Percentiles rank a stretch among this genome's conserved stretches.
Evolutionary conservation across 2,329 filamentous ascomycete species (phyloP).

Genomic region (Dactylonectria estremocensis): DNA sequence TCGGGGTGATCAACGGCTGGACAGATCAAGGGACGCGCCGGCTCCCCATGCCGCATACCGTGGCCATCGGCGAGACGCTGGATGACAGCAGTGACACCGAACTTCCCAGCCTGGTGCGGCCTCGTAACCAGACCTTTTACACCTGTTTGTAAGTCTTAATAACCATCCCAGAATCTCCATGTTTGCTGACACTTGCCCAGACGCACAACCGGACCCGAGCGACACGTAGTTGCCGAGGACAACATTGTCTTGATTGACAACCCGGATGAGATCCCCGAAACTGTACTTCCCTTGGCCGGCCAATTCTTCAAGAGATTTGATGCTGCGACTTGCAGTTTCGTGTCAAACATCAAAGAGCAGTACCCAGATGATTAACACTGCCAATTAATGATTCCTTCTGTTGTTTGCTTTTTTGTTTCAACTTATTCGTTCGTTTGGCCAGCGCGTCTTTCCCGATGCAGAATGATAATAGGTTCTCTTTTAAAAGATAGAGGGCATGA

Average conservation of each 20-base stretch:
- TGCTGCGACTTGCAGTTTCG: constrained; percentile 73
- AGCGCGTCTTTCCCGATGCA: background rate
- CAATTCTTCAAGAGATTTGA: constrained; percentile 94
- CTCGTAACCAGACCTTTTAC: constrained; percentile 73
- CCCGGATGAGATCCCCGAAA: constrained; percentile 62
- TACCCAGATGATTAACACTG: constrained; percentile 86
- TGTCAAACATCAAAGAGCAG: constrained; percentile 85
- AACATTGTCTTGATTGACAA: constrained; percentile 79
- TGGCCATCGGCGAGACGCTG: constrained; percentile 46
- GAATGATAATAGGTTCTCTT: constrained; percentile 1
- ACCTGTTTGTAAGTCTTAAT: constrained; percentile 81
- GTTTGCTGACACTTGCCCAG: constrained; percentile 40
- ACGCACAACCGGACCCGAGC: constrained; percentile 53
- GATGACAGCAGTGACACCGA: constrained; percentile 49
- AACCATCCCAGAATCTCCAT: background rate
- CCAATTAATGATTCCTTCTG: background rate
- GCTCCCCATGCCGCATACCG: constrained; percentile 46
- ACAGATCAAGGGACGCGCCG: constrained; percentile 63
- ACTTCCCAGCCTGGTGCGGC: constrained; percentile 46
- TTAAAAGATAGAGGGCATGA: constrained; percentile 8
- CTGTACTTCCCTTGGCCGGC: constrained; percentile 80
- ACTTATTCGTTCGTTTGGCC: background rate
- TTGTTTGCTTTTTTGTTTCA: constrained; percentile 4
- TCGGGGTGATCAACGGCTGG: constrained; percentile 92
- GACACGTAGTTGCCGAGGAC: constrained; percentile 71